phyloP scores from a whole-genome alignment of 169 alveolate species.

The Eimeria nieschulzi region DNA sequence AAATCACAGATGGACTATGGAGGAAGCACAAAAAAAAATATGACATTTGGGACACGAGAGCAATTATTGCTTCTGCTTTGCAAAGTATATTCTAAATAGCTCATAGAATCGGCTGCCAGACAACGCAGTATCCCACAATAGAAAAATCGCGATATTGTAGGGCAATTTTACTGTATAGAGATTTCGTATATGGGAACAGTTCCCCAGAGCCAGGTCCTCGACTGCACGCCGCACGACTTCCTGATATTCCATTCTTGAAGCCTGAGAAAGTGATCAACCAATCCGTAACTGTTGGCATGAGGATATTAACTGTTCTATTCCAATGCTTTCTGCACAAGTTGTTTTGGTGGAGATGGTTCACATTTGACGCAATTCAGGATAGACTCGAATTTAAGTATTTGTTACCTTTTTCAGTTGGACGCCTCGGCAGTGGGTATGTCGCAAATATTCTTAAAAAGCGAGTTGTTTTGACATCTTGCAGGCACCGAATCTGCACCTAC shows the following conservation, averaged over 20 bases:
- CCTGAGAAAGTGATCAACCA: constrained; percentile 4
- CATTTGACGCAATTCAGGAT: too few species aligned
- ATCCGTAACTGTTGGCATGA: too few species aligned
- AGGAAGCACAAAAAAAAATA: background rate
- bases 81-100: background rate
- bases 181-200: constrained; percentile 43
- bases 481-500: too few species aligned
- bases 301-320: too few species aligned
- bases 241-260: constrained; percentile 38
- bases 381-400: too few species aligned
- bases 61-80: background rate
- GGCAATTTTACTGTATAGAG: constrained; percentile 33
- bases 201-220: constrained; percentile 50
- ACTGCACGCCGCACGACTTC: constrained; percentile 64
- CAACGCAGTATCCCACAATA: background rate
- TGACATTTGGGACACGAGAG: background rate
- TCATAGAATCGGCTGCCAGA: background rate
- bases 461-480: too few species aligned
- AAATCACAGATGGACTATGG: background rate
- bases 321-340: too few species aligned
- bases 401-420: too few species aligned
- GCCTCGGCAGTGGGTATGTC: too few species aligned
- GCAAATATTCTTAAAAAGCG: too few species aligned
- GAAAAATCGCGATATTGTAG: background rate
- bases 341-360: too few species aligned